These are phyloP conservation scores for Mortierella sp. DNA, from an alignment of 371 early-diverging fungal genomes.

Conservation along the genomic window DNA sequence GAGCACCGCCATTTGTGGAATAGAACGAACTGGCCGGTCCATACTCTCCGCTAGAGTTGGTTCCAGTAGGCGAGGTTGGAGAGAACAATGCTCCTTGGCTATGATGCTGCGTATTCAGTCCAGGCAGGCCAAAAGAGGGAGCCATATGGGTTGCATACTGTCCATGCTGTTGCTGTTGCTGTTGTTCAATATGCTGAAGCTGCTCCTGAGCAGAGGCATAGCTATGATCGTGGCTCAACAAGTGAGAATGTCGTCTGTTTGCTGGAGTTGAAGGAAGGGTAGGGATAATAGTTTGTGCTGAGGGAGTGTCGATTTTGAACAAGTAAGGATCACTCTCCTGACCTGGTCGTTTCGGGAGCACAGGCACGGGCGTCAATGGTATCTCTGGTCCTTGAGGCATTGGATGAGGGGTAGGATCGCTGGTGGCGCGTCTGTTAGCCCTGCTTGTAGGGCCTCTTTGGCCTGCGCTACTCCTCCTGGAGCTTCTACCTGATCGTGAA, in stretches of 20 bases:
- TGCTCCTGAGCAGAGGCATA: constrained; percentile 45
- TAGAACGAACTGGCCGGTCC: constrained; percentile 35
- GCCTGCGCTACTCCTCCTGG: constrained; percentile 55
- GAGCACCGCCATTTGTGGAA: constrained; percentile 27
- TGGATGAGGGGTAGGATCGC: constrained; percentile 36
- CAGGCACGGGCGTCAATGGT: constrained; percentile 49
- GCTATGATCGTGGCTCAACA: constrained; percentile 48
- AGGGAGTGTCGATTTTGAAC: constrained; percentile 45
- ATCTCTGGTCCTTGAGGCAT: constrained; percentile 33
- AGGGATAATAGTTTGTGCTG: constrained; percentile 40
- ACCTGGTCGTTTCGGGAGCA: constrained; percentile 48
- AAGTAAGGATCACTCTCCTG: constrained; percentile 45
- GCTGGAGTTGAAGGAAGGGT: constrained; percentile 18
- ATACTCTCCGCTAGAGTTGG: constrained; percentile 33
- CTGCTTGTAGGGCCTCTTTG: constrained; percentile 47
- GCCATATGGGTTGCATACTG: constrained; percentile 34
- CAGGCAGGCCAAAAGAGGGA: constrained; percentile 35
- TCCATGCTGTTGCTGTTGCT: constrained; percentile 35
- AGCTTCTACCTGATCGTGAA: constrained; percentile 37
- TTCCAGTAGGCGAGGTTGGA: constrained; percentile 49
- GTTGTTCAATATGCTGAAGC: constrained; percentile 45
- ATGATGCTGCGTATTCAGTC: constrained; percentile 43
- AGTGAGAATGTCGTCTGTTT: constrained; percentile 46
- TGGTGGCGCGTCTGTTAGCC: constrained; percentile 38
- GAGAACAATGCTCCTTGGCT: constrained; percentile 44